phyloP scores from a whole-genome alignment of 768 basidiomycete genomes.

The Boletellus ananas region DNA sequence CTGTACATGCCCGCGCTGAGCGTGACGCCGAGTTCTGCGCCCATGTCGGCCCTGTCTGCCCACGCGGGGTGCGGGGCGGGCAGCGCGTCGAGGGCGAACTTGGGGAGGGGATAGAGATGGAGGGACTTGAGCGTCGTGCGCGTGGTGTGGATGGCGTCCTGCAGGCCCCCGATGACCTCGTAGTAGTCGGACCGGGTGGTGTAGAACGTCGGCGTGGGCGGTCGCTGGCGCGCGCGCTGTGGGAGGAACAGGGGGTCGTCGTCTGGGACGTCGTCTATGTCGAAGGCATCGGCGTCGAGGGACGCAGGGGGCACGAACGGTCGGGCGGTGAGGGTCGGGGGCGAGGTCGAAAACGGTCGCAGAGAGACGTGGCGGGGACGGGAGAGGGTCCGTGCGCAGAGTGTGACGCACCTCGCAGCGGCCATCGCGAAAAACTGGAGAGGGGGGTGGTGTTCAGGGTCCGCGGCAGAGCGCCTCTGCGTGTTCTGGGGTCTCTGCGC shows the following conservation, averaged over 20 bases:
- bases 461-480: neutral
- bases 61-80: conserved; percentile 61
- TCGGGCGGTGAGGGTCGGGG: neutral
- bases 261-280: neutral
- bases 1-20: conserved; percentile 73
- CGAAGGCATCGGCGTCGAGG: conserved; percentile 1
- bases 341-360: conserved; percentile 2
- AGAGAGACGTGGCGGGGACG: neutral
- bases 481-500: conserved; percentile 14
- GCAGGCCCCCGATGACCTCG: conserved; percentile 65
- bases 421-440: conserved; percentile 12
- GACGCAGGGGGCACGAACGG: conserved; percentile 28
- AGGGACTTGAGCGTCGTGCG: conserved; percentile 57
- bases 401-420: conserved; percentile 4
- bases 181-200: conserved; percentile 74
- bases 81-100: conserved; percentile 56
- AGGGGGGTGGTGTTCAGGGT: conserved; percentile 17
- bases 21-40: conserved; percentile 48
- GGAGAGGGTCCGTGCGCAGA: conserved; percentile 5
- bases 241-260: conserved; percentile 2
- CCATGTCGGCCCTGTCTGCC: conserved; percentile 63
- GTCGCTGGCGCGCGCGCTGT: conserved; percentile 29
- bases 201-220: conserved; percentile 77
- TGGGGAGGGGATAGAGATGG: conserved; percentile 77
- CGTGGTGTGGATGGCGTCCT: conserved; percentile 55